These are phyloP conservation scores for Ophiostoma montium DNA, from an alignment of 2,329 filamentous ascomycete genomes.

Conservation along the genomic window DNA sequence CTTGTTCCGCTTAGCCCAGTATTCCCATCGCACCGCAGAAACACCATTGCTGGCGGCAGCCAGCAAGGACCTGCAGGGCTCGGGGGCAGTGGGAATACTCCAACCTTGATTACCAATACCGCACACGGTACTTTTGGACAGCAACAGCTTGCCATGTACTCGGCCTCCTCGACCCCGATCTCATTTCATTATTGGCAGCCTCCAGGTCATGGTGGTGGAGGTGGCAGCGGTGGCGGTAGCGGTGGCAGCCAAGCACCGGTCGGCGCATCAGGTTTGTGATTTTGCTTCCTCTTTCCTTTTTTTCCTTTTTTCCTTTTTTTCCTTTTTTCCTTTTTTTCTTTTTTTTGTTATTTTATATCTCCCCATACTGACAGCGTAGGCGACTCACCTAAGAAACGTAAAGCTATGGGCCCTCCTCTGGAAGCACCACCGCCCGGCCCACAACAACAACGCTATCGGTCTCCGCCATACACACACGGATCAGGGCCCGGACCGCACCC, in stretches of 20 bases:
- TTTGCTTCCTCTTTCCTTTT: conserved; percentile 14
- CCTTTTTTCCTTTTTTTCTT: conserved; percentile 13
- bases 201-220: conserved; percentile 31
- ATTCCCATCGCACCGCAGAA: conserved; percentile 24
- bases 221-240: conserved; percentile 4
- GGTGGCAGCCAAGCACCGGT: not conserved
- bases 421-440: conserved; percentile 31
- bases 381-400: conserved; percentile 75
- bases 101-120: conserved; percentile 31
- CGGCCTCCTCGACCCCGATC: conserved; percentile 50
- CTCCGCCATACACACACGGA: conserved; percentile 38
- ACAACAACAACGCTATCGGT: conserved; percentile 32
- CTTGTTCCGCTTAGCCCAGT: conserved; percentile 29
- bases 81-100: conserved; percentile 21
- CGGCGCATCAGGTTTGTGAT: not conserved
- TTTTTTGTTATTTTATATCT: too few relatives aligned
- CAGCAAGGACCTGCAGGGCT: conserved; percentile 2
- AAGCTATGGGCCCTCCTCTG: conserved; percentile 46
- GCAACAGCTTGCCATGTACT: conserved; percentile 44
- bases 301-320: conserved; percentile 1
- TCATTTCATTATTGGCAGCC: conserved; percentile 93
- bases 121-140: conserved; percentile 30
- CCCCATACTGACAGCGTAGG: not conserved
- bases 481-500: conserved; percentile 26
- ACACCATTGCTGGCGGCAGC: not conserved